Evolutionary conservation across 2,329 filamentous ascomycete genomes (phyloP), one percentile per base, ranked within the genome.

Genomic region (Monosporascus sp.): DNA sequence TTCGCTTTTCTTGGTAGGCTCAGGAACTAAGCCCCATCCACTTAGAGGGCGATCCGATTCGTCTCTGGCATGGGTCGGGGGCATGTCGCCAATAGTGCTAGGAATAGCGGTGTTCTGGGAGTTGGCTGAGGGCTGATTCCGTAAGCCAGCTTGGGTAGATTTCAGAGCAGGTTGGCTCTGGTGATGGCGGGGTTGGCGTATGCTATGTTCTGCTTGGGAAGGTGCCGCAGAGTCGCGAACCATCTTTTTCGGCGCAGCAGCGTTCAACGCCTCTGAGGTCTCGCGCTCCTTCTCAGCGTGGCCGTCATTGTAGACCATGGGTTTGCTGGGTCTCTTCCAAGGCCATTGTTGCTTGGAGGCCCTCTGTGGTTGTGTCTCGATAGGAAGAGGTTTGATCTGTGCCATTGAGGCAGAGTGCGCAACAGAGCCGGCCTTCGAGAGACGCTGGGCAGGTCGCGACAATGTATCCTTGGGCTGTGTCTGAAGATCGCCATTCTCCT

Each of bases 161-260:
- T 76, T 78, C 48, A 82, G 70, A 51, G 76, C 72, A 11, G 79
- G 79, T 64, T 82, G 79, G 61, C 78, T 81, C 64, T 75, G 79
- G 68, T 77, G 69, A 48, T 81, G 78, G 37, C 78, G 76, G 14
- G 68, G 69, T 37, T 54, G 15, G 37, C 44, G 37, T 6, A 31
- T 39, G 9, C 31, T 27, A 48, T 24, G 43, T 22, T 46, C 22
- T 27, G 20, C 43, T 17, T 25, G 24, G 14, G 52, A 18, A 46
- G 49, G n/a, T 14, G 45, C 48, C 11, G 44, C 38, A n/a, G 35
- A 35, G 14, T 49, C 43, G 43, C 38, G 51, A 18, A n/a, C 31
- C n/a, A 48, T 37, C 9, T 55, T 50, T 5, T 37, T 46, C 6
- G 20, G 24, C 1, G 20, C 24, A 37, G 18, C 31, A 18, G 37